phyloP scores from a whole-genome alignment of 1,284 basidiomycete species.

The Termitomyces sp. region DNA sequence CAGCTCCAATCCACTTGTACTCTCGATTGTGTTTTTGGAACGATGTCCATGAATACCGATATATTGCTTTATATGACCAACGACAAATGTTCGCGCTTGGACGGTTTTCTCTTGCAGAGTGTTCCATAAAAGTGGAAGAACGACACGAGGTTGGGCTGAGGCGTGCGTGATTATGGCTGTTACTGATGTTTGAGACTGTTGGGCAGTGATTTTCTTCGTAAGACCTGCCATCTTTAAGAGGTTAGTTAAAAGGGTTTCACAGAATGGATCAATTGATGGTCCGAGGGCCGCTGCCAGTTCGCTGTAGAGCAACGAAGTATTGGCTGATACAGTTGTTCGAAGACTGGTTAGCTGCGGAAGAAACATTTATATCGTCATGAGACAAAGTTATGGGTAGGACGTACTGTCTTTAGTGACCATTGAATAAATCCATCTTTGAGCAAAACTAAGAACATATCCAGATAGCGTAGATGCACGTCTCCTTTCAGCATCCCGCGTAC shows the following conservation, averaged over 20 bases:
- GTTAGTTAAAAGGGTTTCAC: constrained; percentile 70
- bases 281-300: constrained; percentile 75
- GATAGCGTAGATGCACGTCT: constrained; percentile 70
- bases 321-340: constrained; percentile 85
- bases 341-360: constrained; percentile 73
- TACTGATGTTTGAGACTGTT: constrained; percentile 77
- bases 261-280: constrained; percentile 69
- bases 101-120: constrained; percentile 82
- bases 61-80: constrained; percentile 69
- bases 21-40: constrained; percentile 60
- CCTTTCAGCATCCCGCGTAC: constrained; percentile 92
- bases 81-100: constrained; percentile 68
- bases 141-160: constrained; percentile 65
- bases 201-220: constrained; percentile 93
- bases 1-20: constrained; percentile 58
- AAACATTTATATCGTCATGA: neutral
- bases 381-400: constrained; percentile 6
- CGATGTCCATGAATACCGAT: constrained; percentile 67
- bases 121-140: constrained; percentile 70
- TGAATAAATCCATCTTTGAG: constrained; percentile 79
- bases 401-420: constrained; percentile 81
- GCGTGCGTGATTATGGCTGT: constrained; percentile 67
- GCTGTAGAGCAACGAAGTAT: constrained; percentile 74
- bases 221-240: constrained; percentile 85
- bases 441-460: constrained; percentile 68